Evolutionary conservation across 164 flowering plant species (phyloP), one percentile per base, ranked within the genome.

Genomic region (Hamamelis virginiana): DNA sequence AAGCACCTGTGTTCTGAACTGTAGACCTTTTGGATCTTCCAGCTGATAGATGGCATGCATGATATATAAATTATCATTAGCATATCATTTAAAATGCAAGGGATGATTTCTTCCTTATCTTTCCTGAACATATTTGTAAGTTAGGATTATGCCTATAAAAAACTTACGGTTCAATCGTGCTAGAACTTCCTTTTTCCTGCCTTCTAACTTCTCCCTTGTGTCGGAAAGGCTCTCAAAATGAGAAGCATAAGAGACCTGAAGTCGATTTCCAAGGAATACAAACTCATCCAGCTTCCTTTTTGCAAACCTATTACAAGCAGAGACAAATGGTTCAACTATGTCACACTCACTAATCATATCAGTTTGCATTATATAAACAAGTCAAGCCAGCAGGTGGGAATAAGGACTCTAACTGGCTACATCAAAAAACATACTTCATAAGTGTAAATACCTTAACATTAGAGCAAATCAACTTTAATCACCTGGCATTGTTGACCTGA

Each of bases 181-280:
- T n/a, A 90, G 56, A 67, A 95, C 91, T 75, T 95, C 97, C 74
- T 62, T 89, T 77, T 91, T 89, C 77, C 97, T 85, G 33, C 81
- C 78, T 74, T 91, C 98, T 64, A 90, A 74, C 79, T 92, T 95
- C 65, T 90, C 93, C 71, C 87, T 90, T 11, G 92, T 90, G 72
- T 95, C 98, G 27, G 76, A 67, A 26, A 92, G 76, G 67, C 75
- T 87, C 81, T 95, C 99, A 80, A 83, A 92, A 14, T 89, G 81
- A 70, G 94, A 89, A 58, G 97, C 98, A 81, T 92, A 95, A 9
- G 91, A 80, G 14, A 95, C 93, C 73, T 90, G 87, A 25, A 95
- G 74, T 46, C 76, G 76, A 69, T 92, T 95, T 53, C 98, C 97
- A 38, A 88, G 76, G 80, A 95, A 91, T 67, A 85, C 89, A 79